phyloP scores from a whole-genome alignment of 140 eudicot genomes.

The Oenanthe javanica region DNA sequence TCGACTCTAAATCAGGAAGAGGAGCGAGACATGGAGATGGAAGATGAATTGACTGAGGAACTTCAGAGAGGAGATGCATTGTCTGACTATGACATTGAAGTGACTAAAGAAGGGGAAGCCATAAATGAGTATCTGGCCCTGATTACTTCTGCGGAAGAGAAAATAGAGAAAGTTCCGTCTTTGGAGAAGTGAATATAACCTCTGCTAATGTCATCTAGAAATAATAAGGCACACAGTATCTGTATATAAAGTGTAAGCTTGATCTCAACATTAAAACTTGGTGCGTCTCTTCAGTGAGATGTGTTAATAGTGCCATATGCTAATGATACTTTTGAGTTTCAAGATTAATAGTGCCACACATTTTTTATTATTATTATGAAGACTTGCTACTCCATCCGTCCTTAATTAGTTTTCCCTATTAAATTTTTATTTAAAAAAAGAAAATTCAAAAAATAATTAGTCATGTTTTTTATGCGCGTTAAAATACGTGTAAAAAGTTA shows the following conservation, averaged over 20 bases:
- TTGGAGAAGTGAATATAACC: conserved; percentile 4
- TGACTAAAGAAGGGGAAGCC: conserved; percentile 86
- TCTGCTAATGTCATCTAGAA: background rate
- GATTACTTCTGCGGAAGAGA: conserved; percentile 14
- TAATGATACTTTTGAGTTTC: background rate
- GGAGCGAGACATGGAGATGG: conserved; percentile 77
- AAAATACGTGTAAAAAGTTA: no score
- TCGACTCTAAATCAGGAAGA: conserved; percentile 19
- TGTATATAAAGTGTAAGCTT: background rate
- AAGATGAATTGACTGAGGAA: conserved; percentile 59
- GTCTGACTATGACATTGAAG: conserved; percentile 80
- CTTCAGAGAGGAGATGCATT: conserved; percentile 53
- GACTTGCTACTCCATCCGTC: no score
- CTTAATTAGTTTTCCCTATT: no score
- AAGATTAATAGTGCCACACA: background rate
- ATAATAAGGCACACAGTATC: no score
- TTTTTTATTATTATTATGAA: no score
- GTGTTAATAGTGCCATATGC: background rate
- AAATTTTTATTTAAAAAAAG: no score
- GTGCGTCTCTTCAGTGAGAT: background rate
- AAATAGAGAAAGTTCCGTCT: conserved; percentile 1
- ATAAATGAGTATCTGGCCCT: conserved; percentile 65
- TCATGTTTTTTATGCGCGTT: no score
- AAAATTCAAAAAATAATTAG: no score
- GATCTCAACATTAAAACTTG: background rate